These are phyloP conservation scores for Cryphonectria carpinicola DNA, from an alignment of 2,329 filamentous ascomycete species.

Conservation along the genomic window DNA sequence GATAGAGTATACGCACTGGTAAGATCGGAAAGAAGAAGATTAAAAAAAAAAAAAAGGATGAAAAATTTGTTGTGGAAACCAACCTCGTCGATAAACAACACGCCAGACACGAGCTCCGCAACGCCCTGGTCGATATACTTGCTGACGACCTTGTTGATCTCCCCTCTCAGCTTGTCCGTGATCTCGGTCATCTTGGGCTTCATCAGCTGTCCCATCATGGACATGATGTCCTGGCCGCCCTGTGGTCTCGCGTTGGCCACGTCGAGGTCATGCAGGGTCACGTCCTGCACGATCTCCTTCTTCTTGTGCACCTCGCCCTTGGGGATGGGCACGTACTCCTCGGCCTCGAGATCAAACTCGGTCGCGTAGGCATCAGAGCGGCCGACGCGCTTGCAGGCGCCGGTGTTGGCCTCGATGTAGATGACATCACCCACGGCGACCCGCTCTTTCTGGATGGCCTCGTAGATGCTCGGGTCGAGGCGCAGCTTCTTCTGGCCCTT, in stretches of 20 bases:
- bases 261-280: constrained; percentile 94
- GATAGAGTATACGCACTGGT: not conserved
- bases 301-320: constrained; percentile 99
- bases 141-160: constrained; percentile 99
- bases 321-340: constrained; percentile 98
- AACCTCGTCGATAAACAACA: constrained; percentile 98
- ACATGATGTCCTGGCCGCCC: constrained; percentile 99
- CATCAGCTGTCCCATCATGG: constrained; percentile 99
- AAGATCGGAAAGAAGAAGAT: constrained; percentile 13
- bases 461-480: constrained; percentile 96
- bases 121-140: constrained; percentile 99
- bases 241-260: constrained; percentile 94
- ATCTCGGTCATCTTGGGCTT: constrained; percentile 99
- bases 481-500: constrained; percentile 98
- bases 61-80: constrained; percentile 29
- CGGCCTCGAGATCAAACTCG: constrained; percentile 97
- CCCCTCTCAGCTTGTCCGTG: constrained; percentile 90
- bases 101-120: constrained; percentile 95
- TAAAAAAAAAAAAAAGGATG: not conserved
- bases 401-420: constrained; percentile 99
- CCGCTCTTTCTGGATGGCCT: constrained; percentile 97
- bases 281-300: constrained; percentile 99
- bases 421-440: constrained; percentile 96
- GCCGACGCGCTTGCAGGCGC: constrained; percentile 95
- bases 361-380: constrained; percentile 96